phyloP scores from a whole-genome alignment of 2,329 filamentous ascomycete species.

The Epicoccum sorghinum region DNA sequence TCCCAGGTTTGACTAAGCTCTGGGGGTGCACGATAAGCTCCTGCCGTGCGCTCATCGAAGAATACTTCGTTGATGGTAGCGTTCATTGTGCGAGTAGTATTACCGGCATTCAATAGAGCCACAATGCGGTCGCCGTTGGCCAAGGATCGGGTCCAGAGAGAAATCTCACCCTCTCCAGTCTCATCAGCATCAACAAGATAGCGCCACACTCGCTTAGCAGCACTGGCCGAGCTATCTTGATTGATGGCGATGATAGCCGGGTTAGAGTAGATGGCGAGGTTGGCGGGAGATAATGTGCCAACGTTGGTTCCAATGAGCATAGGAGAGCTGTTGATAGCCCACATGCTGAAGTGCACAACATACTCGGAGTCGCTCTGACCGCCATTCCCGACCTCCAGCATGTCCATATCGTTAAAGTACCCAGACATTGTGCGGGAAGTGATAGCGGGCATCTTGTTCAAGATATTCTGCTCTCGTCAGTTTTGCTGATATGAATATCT shows the following conservation, averaged over 20 bases:
- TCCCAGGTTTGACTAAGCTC: constrained; percentile 57
- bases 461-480: constrained; percentile 46
- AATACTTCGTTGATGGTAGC: constrained; percentile 61
- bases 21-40: constrained; percentile 46
- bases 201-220: constrained; percentile 54
- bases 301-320: constrained; percentile 57
- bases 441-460: constrained; percentile 56
- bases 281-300: constrained; percentile 46
- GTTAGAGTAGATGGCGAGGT: constrained; percentile 55
- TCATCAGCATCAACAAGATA: constrained; percentile 51
- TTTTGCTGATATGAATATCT: no score
- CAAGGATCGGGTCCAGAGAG: constrained; percentile 58
- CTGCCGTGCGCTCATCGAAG: constrained; percentile 52
- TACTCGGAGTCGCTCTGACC: constrained; percentile 50
- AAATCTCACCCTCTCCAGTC: constrained; percentile 54
- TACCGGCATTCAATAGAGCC: constrained; percentile 59
- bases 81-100: constrained; percentile 52
- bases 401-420: constrained; percentile 58
- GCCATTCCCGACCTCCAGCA: constrained; percentile 57
- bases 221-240: constrained; percentile 53
- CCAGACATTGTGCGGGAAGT: constrained; percentile 50
- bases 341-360: constrained; percentile 56
- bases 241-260: constrained; percentile 58
- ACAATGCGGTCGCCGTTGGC: constrained; percentile 56
- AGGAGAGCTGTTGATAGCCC: constrained; percentile 56